Evolutionary conservation across 2,329 filamentous ascomycete genomes (phyloP).

Genomic region (Leptographium galeiforme): DNA sequence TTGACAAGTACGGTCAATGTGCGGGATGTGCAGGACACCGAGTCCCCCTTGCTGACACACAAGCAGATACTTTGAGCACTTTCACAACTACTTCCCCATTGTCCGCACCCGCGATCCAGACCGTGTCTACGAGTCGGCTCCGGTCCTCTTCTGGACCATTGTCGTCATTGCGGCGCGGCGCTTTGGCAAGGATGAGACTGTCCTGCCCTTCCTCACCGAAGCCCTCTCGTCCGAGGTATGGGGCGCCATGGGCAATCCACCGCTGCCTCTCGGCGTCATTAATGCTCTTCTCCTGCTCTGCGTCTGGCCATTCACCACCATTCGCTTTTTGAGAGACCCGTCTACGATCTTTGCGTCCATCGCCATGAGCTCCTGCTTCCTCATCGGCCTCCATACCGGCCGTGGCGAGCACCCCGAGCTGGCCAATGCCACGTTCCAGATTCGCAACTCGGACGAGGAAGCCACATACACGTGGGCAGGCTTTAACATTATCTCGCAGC

Average conservation of each 20-base stretch:
- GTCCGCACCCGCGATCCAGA: slow-evolving; percentile 36
- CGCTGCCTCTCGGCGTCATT: slow-evolving; percentile 32
- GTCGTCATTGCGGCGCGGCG: slow-evolving; percentile 35
- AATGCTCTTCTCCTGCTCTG: slow-evolving; percentile 38
- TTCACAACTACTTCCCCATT: slow-evolving; percentile 39
- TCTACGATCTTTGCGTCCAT: slow-evolving; percentile 32
- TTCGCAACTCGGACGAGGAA: slow-evolving; percentile 35
- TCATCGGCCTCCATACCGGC: slow-evolving; percentile 38
- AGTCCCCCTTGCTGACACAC: background rate
- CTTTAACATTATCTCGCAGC: slow-evolving; percentile 37
- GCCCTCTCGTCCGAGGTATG: slow-evolving; percentile 32
- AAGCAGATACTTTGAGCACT: slow-evolving; percentile 35
- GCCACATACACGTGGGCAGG: slow-evolving; percentile 39
- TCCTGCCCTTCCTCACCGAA: slow-evolving; percentile 32
- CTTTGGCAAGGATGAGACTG: slow-evolving; percentile 28
- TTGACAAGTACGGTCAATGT: slow-evolving; percentile 29
- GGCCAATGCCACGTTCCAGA: slow-evolving; percentile 27
- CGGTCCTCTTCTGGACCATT: slow-evolving; percentile 41
- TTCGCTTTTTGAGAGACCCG: slow-evolving; percentile 37
- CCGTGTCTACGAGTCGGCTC: slow-evolving; percentile 31
- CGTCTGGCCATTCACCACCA: slow-evolving; percentile 36
- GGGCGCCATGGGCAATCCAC: slow-evolving; percentile 26
- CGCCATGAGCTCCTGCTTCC: slow-evolving; percentile 32
- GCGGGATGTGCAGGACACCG: background rate
- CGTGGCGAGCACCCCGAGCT: slow-evolving; percentile 36